Base-by-base conservation (phyloP, 192 early-diverging fungal genomes). In the Glomus cerebriforme region DNA sequence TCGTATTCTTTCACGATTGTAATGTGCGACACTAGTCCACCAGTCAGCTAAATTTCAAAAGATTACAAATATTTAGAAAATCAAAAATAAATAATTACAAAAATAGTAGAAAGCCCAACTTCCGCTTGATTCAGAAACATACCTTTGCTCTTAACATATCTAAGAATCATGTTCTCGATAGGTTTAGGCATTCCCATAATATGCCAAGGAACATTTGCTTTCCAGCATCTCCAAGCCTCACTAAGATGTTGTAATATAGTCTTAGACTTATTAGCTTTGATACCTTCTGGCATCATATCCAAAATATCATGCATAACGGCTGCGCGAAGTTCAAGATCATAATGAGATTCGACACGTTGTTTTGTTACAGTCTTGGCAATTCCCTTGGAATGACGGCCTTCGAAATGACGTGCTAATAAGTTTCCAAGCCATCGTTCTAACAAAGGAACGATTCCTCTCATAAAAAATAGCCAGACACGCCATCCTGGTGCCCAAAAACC, bases 271-370 rank as follows among this genome's bases (percentile, higher is more conserved):
- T 96, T 98, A 43, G 91, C 93, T 85, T 95, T 96, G 80, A 99
- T 97, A 27, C 96, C 97, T 86, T 97, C 96, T 26, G 98, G 98
- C 96, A 99, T 99, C 95, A 98, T 97, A 83, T 99, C 98, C 63
- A 97, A 85, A 79, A 99, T 99, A 79, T 99, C 98, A 87, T 96
- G 95, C 94, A 99, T 96, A 24, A 99, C 98, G 15, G 97, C 94
- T 24, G 98, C 98, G 75, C 98, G 93, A 71, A 99, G 88, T 85
- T 99, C 98, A 79, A 99, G 86, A 83, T 99, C 98, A 78, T 95
- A 98, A 83, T 98, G 96, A 45, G 95, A 97, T 82, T 99, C 98
- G 0, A 99, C 98, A 78, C 98, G 95, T 84, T 99, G 98, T 83
- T 99, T 99, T 37, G 98, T 99, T 35, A 99, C 95, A 7, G 96